Evolutionary conservation across 371 early-diverging fungal species (phyloP).

Genomic region (Nematocida minor): DNA sequence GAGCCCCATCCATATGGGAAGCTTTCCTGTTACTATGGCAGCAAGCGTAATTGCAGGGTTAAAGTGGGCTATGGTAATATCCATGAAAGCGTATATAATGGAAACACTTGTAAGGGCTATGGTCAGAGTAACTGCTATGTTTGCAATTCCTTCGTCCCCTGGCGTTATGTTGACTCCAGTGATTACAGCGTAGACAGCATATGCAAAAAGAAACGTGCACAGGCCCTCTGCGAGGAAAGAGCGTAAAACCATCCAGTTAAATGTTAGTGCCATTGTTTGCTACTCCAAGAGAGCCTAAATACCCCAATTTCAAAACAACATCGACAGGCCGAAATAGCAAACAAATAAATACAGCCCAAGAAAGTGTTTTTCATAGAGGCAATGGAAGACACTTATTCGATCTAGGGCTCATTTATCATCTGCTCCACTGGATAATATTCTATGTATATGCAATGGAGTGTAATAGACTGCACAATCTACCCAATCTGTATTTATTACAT

Average conservation of each 20-base stretch:
- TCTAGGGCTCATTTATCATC: too few species aligned
- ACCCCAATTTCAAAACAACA: too few species aligned
- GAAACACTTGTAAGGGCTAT: conserved; percentile 68
- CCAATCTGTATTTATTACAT: too few species aligned
- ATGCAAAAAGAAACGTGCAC: conserved; percentile 61
- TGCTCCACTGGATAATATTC: too few species aligned
- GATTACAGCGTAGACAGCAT: conserved; percentile 59
- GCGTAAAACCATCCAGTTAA: conserved; percentile 47
- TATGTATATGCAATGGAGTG: too few species aligned
- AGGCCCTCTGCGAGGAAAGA: conserved; percentile 59
- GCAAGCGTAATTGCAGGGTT: conserved; percentile 72
- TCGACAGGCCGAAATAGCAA: not conserved
- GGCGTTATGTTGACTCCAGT: conserved; percentile 49
- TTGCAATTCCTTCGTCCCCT: conserved; percentile 54
- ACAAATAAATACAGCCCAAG: too few species aligned
- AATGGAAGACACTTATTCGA: too few species aligned
- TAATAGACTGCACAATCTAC: too few species aligned
- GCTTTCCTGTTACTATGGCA: conserved; percentile 68
- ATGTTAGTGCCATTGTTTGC: conserved; percentile 49
- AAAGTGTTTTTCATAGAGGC: too few species aligned
- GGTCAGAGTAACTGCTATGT: conserved; percentile 66
- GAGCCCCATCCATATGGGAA: conserved; percentile 67
- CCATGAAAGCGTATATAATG: conserved; percentile 71
- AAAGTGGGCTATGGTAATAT: conserved; percentile 68
- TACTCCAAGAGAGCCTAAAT: conserved; percentile 1